Conservation (phyloP, 179 eudicot species). For the Dionaea muscipula region DNA sequence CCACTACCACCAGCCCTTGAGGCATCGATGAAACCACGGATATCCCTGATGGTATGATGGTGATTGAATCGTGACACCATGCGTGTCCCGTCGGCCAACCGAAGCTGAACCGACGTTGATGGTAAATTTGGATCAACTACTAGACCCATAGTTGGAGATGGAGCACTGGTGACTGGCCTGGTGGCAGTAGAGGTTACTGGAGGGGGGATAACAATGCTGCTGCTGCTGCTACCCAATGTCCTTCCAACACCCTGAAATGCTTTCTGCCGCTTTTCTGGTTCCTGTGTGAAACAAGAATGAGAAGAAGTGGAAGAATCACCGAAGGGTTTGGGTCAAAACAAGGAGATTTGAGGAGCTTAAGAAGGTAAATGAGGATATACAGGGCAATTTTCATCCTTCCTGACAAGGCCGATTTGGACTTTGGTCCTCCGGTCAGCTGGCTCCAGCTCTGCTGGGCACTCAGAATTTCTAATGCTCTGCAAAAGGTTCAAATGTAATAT, state of each 20-base stretch:
- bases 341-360: background rate
- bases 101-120: slow-evolving; percentile 73
- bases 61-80: slow-evolving; percentile 73
- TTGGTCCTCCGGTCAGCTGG: slow-evolving; percentile 34
- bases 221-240: slow-evolving; percentile 37
- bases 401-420: slow-evolving; percentile 33
- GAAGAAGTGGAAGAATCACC: background rate
- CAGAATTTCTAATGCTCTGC: slow-evolving; percentile 55
- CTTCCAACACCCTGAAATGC: slow-evolving; percentile 64
- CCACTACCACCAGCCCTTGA: slow-evolving; percentile 49
- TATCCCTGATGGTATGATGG: slow-evolving; percentile 57
- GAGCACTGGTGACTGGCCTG: slow-evolving; percentile 27
- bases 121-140: slow-evolving; percentile 52
- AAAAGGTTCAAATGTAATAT: slow-evolving; percentile 3
- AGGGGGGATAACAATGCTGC: slow-evolving; percentile 7
- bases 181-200: slow-evolving; percentile 19
- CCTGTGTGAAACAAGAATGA: slow-evolving; percentile 21
- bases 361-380: slow-evolving; percentile 19
- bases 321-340: background rate
- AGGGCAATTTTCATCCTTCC: slow-evolving; percentile 32
- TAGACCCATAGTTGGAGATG: slow-evolving; percentile 48
- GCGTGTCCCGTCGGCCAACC: slow-evolving; percentile 88
- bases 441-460: slow-evolving; percentile 53
- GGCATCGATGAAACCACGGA: slow-evolving; percentile 73
- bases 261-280: slow-evolving; percentile 24